phyloP scores from a whole-genome alignment of 2,329 filamentous ascomycete genomes.

The Cadophora sp. region DNA sequence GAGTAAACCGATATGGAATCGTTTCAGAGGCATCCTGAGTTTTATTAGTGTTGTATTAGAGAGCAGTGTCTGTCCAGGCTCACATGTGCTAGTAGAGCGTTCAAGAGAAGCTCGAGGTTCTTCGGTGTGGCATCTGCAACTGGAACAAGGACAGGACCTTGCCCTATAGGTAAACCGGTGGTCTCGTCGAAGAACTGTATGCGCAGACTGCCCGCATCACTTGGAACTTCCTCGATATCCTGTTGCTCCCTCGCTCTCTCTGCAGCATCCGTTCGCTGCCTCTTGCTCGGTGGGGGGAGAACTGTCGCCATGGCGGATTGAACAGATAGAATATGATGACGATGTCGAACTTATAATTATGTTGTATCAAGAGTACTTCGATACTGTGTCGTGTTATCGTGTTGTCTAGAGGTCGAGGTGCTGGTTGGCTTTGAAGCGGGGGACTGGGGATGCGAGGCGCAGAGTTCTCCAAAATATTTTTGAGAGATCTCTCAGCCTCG shows the following conservation, averaged over 20 bases:
- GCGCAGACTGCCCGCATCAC: slow-evolving; percentile 77
- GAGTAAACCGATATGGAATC: slow-evolving; percentile 71
- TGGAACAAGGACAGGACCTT: slow-evolving; percentile 67
- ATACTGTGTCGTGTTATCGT: background rate
- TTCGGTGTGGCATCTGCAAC: slow-evolving; percentile 86
- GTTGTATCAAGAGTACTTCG: background rate
- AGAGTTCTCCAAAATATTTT: slow-evolving; percentile 33
- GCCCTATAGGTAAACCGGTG: slow-evolving; percentile 77
- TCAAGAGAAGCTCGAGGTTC: slow-evolving; percentile 86
- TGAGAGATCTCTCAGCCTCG: slow-evolving; percentile 39
- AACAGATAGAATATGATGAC: background rate
- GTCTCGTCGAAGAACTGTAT: slow-evolving; percentile 86
- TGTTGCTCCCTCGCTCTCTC: slow-evolving; percentile 78
- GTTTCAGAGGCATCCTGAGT: slow-evolving; percentile 62
- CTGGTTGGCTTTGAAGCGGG: background rate
- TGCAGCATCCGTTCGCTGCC: slow-evolving; percentile 78
- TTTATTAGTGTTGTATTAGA: slow-evolving; percentile 32
- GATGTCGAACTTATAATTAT: background rate
- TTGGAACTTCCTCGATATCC: slow-evolving; percentile 72
- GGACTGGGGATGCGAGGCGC: slow-evolving; percentile 11
- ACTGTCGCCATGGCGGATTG: slow-evolving; percentile 73
- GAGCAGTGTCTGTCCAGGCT: slow-evolving; percentile 19
- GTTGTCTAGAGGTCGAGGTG: background rate
- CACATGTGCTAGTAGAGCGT: slow-evolving; percentile 80
- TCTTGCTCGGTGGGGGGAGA: slow-evolving; percentile 84